Evolutionary conservation across 2,329 filamentous ascomycete species (phyloP).

Genomic region (Botryotinia convoluta): DNA sequence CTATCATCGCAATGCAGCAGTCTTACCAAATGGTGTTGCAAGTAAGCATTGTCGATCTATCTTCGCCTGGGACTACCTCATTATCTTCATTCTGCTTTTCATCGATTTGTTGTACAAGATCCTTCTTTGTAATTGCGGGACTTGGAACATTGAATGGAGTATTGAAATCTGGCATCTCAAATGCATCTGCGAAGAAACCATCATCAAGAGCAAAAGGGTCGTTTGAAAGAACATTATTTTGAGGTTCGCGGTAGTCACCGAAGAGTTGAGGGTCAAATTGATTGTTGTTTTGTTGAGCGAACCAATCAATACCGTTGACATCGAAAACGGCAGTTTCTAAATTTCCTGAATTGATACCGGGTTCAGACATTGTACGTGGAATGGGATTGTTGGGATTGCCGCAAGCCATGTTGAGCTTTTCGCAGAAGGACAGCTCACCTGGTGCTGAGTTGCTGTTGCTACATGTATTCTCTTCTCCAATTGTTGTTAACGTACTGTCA

Average conservation of each 20-base stretch:
- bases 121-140: constrained; percentile 54
- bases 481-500: constrained; percentile 59
- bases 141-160: constrained; percentile 71
- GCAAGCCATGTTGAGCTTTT: constrained; percentile 55
- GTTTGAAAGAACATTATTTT: constrained; percentile 73
- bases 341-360: constrained; percentile 31
- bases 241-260: constrained; percentile 86
- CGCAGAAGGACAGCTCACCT: constrained; percentile 53
- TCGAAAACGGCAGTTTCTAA: constrained; percentile 43
- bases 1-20: neutral
- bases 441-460: constrained; percentile 39
- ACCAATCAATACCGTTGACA: constrained; percentile 64
- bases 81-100: constrained; percentile 70
- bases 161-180: constrained; percentile 72
- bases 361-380: constrained; percentile 45
- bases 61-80: constrained; percentile 59
- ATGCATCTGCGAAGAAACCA: constrained; percentile 63
- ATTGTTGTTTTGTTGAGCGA: constrained; percentile 76
- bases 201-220: constrained; percentile 46
- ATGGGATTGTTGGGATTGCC: constrained; percentile 52
- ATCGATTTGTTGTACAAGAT: constrained; percentile 76
- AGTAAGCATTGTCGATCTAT: constrained; percentile 65
- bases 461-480: constrained; percentile 61
- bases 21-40: constrained; percentile 92
- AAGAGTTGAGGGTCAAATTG: constrained; percentile 91